Percentiles rank a stretch among this genome's conserved stretches.
Evolutionary conservation across 2,329 filamentous ascomycete genomes (phyloP).

Genomic region (Zopfia rhizophila): DNA sequence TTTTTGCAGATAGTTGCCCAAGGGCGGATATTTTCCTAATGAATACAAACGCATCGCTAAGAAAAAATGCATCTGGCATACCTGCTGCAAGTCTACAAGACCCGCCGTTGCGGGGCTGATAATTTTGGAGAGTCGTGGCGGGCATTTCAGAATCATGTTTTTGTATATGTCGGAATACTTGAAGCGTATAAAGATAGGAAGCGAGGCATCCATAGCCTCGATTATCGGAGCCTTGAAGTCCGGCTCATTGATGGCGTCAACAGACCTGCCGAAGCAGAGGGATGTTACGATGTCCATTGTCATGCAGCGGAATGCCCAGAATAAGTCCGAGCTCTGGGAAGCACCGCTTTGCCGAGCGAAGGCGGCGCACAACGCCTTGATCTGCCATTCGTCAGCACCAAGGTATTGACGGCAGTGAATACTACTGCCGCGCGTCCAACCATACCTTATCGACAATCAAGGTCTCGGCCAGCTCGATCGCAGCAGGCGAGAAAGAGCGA

Average conservation of each 20-base stretch:
- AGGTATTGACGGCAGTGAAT: slow-evolving; percentile 7
- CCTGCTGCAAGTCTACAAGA: slow-evolving; percentile 51
- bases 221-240: slow-evolving; percentile 56
- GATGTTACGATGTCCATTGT: slow-evolving; percentile 40
- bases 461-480: slow-evolving; percentile 49
- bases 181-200: slow-evolving; percentile 50
- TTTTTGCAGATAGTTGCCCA: no score
- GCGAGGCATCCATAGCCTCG: slow-evolving; percentile 52
- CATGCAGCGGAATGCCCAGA: slow-evolving; percentile 40
- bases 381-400: slow-evolving; percentile 15
- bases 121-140: slow-evolving; percentile 49
- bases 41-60: no score
- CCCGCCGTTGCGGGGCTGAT: slow-evolving; percentile 50
- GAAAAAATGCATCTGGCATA: no score
- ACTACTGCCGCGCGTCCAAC: neutral
- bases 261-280: slow-evolving; percentile 55
- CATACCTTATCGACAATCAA: slow-evolving; percentile 50
- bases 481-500: slow-evolving; percentile 54
- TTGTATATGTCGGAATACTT: slow-evolving; percentile 53
- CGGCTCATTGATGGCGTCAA: slow-evolving; percentile 51
- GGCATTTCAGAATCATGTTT: slow-evolving; percentile 49
- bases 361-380: slow-evolving; percentile 43
- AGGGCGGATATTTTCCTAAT: neutral
- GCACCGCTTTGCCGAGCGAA: slow-evolving; percentile 37
- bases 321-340: slow-evolving; percentile 31